Evolutionary conservation across 2,329 filamentous ascomycete species (phyloP).

Genomic region (Xylariaceae sp.): DNA sequence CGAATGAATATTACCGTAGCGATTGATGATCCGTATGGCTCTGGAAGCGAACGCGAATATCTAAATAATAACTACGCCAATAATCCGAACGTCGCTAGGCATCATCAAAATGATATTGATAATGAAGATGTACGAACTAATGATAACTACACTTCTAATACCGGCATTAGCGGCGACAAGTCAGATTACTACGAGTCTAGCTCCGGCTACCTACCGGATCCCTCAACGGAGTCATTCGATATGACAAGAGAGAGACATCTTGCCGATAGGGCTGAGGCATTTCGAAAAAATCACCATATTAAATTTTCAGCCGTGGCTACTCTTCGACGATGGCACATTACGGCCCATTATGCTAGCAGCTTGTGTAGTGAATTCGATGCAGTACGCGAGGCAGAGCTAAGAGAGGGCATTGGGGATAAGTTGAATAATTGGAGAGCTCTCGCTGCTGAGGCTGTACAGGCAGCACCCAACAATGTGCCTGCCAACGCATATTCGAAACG

Average conservation of each 20-base stretch:
- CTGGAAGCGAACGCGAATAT: slow-evolving; percentile 37
- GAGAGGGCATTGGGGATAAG: slow-evolving; percentile 30
- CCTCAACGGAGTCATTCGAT: slow-evolving; percentile 11
- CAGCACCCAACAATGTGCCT: slow-evolving; percentile 30
- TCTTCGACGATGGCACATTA: slow-evolving; percentile 39
- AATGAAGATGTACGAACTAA: slow-evolving; percentile 30
- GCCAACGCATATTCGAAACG: slow-evolving; percentile 40
- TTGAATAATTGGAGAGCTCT: slow-evolving; percentile 37
- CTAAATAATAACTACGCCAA: slow-evolving; percentile 28
- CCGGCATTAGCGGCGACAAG: slow-evolving; percentile 4
- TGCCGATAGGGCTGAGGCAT: slow-evolving; percentile 33
- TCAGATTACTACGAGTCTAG: slow-evolving; percentile 5
- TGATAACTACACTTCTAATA: slow-evolving; percentile 16
- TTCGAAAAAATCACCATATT: slow-evolving; percentile 34
- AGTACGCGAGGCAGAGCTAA: slow-evolving; percentile 34
- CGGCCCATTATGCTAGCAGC: slow-evolving; percentile 30
- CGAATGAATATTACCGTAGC: slow-evolving; percentile 76
- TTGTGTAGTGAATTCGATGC: slow-evolving; percentile 33
- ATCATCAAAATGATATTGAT: not conserved
- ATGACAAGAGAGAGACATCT: slow-evolving; percentile 20
- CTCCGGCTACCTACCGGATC: not conserved
- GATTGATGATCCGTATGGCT: slow-evolving; percentile 46
- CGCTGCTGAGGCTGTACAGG: slow-evolving; percentile 30
- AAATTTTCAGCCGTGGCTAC: slow-evolving; percentile 34
- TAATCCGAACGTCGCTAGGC: not conserved